Base-by-base conservation (phyloP, 2,329 filamentous ascomycete species). In the Penicillium olsonii region DNA sequence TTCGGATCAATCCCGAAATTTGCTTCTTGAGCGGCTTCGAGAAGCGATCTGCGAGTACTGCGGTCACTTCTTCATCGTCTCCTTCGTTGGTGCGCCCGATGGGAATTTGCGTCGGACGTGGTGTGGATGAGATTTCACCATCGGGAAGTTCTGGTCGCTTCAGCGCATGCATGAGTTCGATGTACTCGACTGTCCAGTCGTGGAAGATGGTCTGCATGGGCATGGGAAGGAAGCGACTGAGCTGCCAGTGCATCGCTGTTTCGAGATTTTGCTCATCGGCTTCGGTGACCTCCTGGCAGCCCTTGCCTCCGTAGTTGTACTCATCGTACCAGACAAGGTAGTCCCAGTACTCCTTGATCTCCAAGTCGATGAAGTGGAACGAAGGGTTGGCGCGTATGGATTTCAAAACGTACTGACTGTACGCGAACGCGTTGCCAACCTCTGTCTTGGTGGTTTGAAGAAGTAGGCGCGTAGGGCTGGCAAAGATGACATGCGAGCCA, bases 261-360 rank as follows among this genome's bases (percentile, higher is more conserved):
- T 96, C 88, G 12, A 97, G 80, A 3, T 83, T 80, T 67, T 96
- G 91, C 37, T 87, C 84, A 61, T 92, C 90, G 9, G 78, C 78
- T 59, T 85, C 85, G 7, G 87, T 79, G 3, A 96, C 88, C 62
- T 94, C 84, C 42, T 87, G 84, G 59, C 90, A 96, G 4, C 89
- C 94, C 65, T 95, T 95, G 53, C 94, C 94, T 47, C 94, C 95
- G 64, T 97, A 97, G 76, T 99, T 99, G 78, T 92, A 96, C 71
- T 96, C 90, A 61, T 99, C 94, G 60, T 97, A 97, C 94, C 94
- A 99, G 4, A 96, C 85, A 0, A 99, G 84, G 64, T 96, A 97
- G 69, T 99, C 94, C 94, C 94, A 99, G 71, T 96, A 99, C 68
- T 99, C 94, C 60, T 92, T 96, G 70, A 99, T 94, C 62, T 96